Evolutionary conservation across 352 stramenopile species (phyloP), one percentile per base, ranked within the genome.

Genomic region (Pythium aristosporum): DNA sequence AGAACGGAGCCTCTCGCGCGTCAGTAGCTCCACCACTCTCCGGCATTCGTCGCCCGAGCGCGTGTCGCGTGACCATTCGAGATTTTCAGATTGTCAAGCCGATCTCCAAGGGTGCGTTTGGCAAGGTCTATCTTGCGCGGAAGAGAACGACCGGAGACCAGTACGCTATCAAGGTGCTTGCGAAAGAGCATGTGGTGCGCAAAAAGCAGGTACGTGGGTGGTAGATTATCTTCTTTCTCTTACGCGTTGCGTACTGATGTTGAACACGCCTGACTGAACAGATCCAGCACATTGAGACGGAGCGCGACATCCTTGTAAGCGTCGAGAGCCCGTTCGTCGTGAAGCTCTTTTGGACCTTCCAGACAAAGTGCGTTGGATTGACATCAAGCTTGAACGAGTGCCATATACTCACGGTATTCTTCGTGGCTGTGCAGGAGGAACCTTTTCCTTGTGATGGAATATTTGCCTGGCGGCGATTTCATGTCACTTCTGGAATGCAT

Each of bases 371-470:
- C 62, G 77, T 76, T 18, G n/a, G 3, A 12, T 13, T 36, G 25
- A 2, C 25, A 30, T 13, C 20, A 34, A 37, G 34, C 32, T 21
- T 4, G 5, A 16, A 13, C 7, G 18, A 12, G 12, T 30, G 30
- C 42, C 13, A 49, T 55, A 25, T 48, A 44, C 47, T 36, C 53
- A 21, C 55, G 15, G 9, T 52, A 36, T 30, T 36, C 20, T 15
- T 55, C 47, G 13, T 23, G 57, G 16, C 11, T 20, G 9, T 55
- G 41, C 30, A 93, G 85, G 59, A 71, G 73, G 23, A 93, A 95
- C 58, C 63, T 97, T 18, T 97, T 95, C 64, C 73, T 97, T 34
- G 88, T 96, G 49, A 97, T 97, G 88, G 88, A 97, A 36, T 97
- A 96, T 68, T 73, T 96, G 8, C 85, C 87, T 43, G 90, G 90